These are phyloP conservation scores for Rubroboletus satanas DNA, from an alignment of 768 basidiomycete species.

Conservation along the genomic window DNA sequence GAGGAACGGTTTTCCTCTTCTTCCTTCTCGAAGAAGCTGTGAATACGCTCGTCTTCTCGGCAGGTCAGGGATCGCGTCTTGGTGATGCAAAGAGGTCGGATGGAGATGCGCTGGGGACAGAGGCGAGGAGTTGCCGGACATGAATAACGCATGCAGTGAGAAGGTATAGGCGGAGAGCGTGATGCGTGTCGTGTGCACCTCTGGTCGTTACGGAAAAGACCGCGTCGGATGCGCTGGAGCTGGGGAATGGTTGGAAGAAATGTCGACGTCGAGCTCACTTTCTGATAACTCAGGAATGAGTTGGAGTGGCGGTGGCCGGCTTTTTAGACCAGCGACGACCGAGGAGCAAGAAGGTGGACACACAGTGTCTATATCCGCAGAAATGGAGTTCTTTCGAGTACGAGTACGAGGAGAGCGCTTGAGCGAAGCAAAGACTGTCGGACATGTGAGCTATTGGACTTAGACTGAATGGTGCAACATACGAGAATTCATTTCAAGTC, in stretches of 20 bases:
- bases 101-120: conserved; percentile 41
- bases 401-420: conserved; percentile 25
- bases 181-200: conserved; percentile 16
- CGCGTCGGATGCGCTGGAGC: conserved; percentile 19
- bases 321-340: conserved; percentile 6
- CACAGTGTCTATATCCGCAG: conserved; percentile 5
- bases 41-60: conserved; percentile 15
- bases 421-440: conserved; percentile 26
- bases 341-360: conserved; percentile 7
- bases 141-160: conserved; percentile 29
- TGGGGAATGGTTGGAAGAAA: conserved; percentile 4
- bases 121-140: conserved; percentile 29
- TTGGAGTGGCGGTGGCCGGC: conserved; percentile 30
- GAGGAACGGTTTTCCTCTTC: conserved; percentile 5
- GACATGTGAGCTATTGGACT: neutral
- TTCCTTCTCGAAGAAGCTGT: conserved; percentile 7
- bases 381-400: conserved; percentile 17
- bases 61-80: conserved; percentile 33
- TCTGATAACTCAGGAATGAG: conserved; percentile 31
- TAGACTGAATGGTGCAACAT: neutral
- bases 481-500: conserved; percentile 24
- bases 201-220: neutral
- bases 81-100: conserved; percentile 49
- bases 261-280: conserved; percentile 6
- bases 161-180: conserved; percentile 31